Percentiles rank a stretch among this genome's conserved stretches.
Evolutionary conservation across 768 basidiomycete species (phyloP).

Genomic region (Exidia glandulosa): DNA sequence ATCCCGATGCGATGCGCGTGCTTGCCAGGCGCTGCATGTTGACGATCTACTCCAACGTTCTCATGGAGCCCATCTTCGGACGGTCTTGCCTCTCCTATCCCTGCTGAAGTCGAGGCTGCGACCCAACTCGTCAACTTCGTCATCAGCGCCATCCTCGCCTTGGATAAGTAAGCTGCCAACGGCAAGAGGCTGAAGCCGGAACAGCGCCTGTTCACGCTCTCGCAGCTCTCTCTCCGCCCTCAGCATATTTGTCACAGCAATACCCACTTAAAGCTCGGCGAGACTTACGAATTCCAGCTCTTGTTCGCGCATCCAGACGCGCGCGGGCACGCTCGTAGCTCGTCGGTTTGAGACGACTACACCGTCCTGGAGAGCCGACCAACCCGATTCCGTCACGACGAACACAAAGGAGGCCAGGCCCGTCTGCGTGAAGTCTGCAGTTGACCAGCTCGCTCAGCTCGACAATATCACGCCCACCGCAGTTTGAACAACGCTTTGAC

Average conservation of each 20-base stretch:
- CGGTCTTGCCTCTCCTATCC: constrained; percentile 56
- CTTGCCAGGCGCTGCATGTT: background rate
- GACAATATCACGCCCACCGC: constrained; percentile 24
- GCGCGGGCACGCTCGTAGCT: constrained; percentile 47
- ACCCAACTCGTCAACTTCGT: constrained; percentile 50
- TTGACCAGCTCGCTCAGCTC: constrained; percentile 1
- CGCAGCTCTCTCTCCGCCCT: constrained; percentile 76
- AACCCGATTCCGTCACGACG: constrained; percentile 58
- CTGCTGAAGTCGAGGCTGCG: constrained; percentile 48
- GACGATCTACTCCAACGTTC: background rate
- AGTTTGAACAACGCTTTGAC: constrained; percentile 21
- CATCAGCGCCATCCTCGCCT: constrained; percentile 52
- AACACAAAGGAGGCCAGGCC: constrained; percentile 62
- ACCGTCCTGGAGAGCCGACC: constrained; percentile 90
- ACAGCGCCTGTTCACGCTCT: constrained; percentile 57
- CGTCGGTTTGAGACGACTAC: constrained; percentile 75
- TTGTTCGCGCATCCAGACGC: background rate
- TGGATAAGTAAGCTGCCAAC: constrained; percentile 26
- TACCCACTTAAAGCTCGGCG: constrained; percentile 74
- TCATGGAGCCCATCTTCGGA: constrained; percentile 68
- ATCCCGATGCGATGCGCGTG: background rate
- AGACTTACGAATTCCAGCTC: constrained; percentile 15
- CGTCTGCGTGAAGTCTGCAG: constrained; percentile 50
- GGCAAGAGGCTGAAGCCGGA: constrained; percentile 32
- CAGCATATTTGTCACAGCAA: constrained; percentile 83